Base-by-base conservation (phyloP, 2,329 filamentous ascomycete species). In the Aspergillus transmontanensis region DNA sequence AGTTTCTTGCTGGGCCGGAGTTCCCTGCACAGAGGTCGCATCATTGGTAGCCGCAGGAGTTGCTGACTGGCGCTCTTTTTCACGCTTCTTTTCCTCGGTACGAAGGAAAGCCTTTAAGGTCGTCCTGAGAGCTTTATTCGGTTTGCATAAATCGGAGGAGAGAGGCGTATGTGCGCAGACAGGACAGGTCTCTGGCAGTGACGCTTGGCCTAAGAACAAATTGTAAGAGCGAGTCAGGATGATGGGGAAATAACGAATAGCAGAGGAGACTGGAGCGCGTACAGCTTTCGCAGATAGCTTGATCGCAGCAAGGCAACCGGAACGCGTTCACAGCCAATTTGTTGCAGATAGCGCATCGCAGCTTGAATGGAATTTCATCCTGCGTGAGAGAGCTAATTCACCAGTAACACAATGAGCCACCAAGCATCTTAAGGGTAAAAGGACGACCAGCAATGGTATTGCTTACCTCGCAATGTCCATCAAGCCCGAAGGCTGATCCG, bases 161-260 rank as follows among this genome's bases (percentile, higher is more conserved):
- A 99, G 86, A 0, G 95, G 95, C 26, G 89, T 90, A 76, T 99
- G 95, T 67, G 94, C 91, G 85, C 95, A 99, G 63, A 97, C 91
- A 2, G 95, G 94, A 73, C 95, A 99, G 51, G 90, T 90, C 12
- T 90, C 86, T 14, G 90, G 88, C 11, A 96, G 83, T 30, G 88
- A 89, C 9, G 87, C 83, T 78, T 96, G 93, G 77, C 93, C 89
- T 94, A 68, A 23, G 32, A 26, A 55, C 39, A 39, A 12, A 34
- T 41, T 16, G 56, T 64, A 48, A 64, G 58, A 36, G 6, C 39
- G 19, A 41, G 39, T 41, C 16, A 41, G 23, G 14, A 6, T 23
- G 14, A 32, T 7, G 41, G 50, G 30, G 30, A 3, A n/a, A 57
- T 21, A 34, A 4, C 19, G 7, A 3, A 30, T 14, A 39, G 5